phyloP scores from a whole-genome alignment of 1,284 basidiomycete species.

The Pascua sp. region DNA sequence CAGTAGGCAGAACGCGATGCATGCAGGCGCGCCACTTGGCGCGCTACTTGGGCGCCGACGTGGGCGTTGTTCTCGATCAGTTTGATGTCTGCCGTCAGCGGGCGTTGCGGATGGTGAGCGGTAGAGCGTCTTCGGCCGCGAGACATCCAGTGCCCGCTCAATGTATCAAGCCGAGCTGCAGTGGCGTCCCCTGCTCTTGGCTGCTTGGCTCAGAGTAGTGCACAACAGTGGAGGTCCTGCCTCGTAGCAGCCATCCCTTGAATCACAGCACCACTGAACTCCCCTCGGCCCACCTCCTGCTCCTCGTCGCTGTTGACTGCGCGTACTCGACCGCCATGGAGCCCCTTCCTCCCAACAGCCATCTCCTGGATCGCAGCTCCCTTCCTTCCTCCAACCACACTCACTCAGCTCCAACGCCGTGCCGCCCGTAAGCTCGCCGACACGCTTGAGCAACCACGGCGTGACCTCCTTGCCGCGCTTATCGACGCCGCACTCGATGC shows the following conservation, averaged over 20 bases:
- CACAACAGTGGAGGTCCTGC: too few relatives aligned
- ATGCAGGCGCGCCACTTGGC: conserved; percentile 64
- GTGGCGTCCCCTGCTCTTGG: too few relatives aligned
- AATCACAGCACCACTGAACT: too few relatives aligned
- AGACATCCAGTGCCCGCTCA: too few relatives aligned
- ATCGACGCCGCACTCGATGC: conserved; percentile 74
- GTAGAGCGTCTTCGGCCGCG: neutral
- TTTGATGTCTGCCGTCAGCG: conserved; percentile 64
- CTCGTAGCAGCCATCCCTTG: too few relatives aligned
- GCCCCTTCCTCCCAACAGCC: too few relatives aligned
- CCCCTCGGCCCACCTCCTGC: too few relatives aligned
- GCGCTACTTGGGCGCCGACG: conserved; percentile 78
- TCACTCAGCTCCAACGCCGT: conserved; percentile 68
- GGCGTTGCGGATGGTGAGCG: neutral
- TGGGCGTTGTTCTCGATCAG: conserved; percentile 88
- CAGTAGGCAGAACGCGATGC: conserved; percentile 27
- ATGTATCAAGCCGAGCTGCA: too few relatives aligned
- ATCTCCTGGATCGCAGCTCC: too few relatives aligned
- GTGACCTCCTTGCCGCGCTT: conserved; percentile 86
- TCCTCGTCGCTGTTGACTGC: too few relatives aligned
- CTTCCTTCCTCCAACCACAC: conserved; percentile 32
- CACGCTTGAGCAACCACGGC: conserved; percentile 86
- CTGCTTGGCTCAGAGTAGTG: too few relatives aligned
- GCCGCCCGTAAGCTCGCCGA: conserved; percentile 76
- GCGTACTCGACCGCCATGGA: too few relatives aligned